phyloP scores from a whole-genome alignment of 2,329 filamentous ascomycete species.

The Neofusicoccum umdonicola region DNA sequence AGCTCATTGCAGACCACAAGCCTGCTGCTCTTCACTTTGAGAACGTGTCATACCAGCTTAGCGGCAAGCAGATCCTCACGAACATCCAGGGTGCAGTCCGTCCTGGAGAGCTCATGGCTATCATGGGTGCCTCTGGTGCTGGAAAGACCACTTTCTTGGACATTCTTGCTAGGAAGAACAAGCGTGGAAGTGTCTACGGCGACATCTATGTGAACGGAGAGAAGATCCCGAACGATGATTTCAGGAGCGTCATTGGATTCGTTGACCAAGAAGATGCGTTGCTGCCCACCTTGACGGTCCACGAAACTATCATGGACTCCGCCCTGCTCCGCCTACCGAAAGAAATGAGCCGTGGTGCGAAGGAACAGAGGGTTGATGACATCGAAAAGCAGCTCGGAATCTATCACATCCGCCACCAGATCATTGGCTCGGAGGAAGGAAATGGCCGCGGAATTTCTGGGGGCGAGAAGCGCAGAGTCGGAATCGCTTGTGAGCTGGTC shows the following conservation, averaged over 20 bases:
- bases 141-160: constrained; percentile 97
- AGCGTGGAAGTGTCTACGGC: constrained; percentile 74
- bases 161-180: constrained; percentile 95
- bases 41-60: constrained; percentile 80
- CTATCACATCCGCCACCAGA: constrained; percentile 85
- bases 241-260: constrained; percentile 89
- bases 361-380: constrained; percentile 86
- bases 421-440: constrained; percentile 94
- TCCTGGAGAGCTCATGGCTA: constrained; percentile 92
- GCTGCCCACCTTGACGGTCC: constrained; percentile 91
- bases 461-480: constrained; percentile 92
- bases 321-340: constrained; percentile 87
- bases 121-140: constrained; percentile 97
- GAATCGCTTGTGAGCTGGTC: constrained; percentile 95
- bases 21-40: constrained; percentile 86
- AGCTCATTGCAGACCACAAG: constrained; percentile 88
- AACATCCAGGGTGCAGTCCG: constrained; percentile 82
- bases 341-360: constrained; percentile 83
- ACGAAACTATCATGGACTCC: constrained; percentile 95
- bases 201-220: constrained; percentile 93
- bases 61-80: constrained; percentile 80
- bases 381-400: constrained; percentile 97
- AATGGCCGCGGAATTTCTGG: constrained; percentile 94
- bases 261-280: constrained; percentile 98
- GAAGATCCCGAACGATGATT: constrained; percentile 78